These are phyloP conservation scores for Hymenoscyphus albidus DNA, from an alignment of 2,329 filamentous ascomycete genomes.

Conservation along the genomic window DNA sequence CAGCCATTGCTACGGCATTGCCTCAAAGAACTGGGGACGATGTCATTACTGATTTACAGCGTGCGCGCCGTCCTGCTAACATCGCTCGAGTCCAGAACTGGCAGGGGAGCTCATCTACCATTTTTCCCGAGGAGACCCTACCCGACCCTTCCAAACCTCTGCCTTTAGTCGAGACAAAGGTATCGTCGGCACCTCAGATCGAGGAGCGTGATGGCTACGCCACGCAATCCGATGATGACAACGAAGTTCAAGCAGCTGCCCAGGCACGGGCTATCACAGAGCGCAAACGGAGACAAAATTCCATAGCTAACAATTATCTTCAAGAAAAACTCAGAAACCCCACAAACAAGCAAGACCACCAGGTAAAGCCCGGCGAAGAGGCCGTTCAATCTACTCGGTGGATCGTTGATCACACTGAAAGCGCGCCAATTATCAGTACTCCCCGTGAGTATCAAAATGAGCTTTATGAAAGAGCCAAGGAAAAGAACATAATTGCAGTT, in stretches of 20 bases:
- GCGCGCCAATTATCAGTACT: constrained; percentile 61
- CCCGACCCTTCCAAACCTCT: background rate
- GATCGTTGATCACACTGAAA: constrained; percentile 34
- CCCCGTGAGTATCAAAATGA: constrained; percentile 90
- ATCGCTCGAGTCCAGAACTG: background rate
- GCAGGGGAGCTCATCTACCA: background rate
- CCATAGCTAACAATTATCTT: constrained; percentile 46
- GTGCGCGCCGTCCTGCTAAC: background rate
- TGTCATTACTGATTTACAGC: constrained; percentile 32
- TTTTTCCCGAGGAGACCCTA: background rate
- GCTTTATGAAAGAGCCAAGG: constrained; percentile 82
- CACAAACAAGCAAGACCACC: constrained; percentile 25
- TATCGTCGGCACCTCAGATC: constrained; percentile 4
- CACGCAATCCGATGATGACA: constrained; percentile 15
- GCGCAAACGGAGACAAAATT: constrained; percentile 47
- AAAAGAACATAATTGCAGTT: constrained; percentile 85
- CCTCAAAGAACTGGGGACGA: constrained; percentile 27
- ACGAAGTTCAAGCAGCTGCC: constrained; percentile 29
- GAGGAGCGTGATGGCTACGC: constrained; percentile 15
- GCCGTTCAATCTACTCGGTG: constrained; percentile 31
- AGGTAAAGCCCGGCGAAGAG: constrained; percentile 23
- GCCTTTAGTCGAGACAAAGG: background rate
- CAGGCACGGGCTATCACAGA: constrained; percentile 42
- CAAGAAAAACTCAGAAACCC: constrained; percentile 30
- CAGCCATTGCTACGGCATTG: constrained; percentile 19